A percentile compares a stretch with the other conserved stretches of the same genome.
Conservation (phyloP, 2,329 filamentous ascomycete species). For the Cladosporium phlei region DNA sequence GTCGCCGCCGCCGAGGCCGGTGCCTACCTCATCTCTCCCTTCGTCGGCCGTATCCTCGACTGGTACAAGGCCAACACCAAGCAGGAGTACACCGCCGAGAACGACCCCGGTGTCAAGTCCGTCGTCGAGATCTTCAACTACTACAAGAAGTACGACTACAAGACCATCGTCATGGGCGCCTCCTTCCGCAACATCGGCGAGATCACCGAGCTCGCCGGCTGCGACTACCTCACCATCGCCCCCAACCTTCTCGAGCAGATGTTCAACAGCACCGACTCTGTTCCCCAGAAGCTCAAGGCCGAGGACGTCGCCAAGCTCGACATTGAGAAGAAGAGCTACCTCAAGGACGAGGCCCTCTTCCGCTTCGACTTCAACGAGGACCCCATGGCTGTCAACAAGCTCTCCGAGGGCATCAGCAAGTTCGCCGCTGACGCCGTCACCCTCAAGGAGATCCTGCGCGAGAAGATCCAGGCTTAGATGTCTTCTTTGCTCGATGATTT, state of each 20-base stretch:
- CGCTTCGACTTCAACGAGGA: conserved; percentile 99
- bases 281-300: conserved; percentile 90
- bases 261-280: conserved; percentile 71
- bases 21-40: conserved; percentile 97
- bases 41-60: conserved; percentile 97
- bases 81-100: conserved; percentile 83
- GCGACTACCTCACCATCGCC: conserved; percentile 97
- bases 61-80: conserved; percentile 97
- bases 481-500: not conserved
- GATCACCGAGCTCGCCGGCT: conserved; percentile 96
- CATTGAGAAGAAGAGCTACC: conserved; percentile 85
- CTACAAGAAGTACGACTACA: conserved; percentile 99
- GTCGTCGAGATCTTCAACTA: conserved; percentile 97
- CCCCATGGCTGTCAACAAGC: conserved; percentile 98
- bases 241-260: conserved; percentile 93
- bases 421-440: conserved; percentile 94
- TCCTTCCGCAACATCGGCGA: conserved; percentile 95
- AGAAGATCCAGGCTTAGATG: conserved; percentile 59
- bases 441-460: conserved; percentile 84
- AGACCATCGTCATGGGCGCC: conserved; percentile 99
- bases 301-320: conserved; percentile 60
- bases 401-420: conserved; percentile 98
- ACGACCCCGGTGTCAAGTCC: conserved; percentile 93
- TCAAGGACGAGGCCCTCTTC: conserved; percentile 84
- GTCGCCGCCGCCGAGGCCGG: conserved; percentile 92